phyloP scores from a whole-genome alignment of 129 eudicot genomes.

The Chrysanthemum lavandulifolium region DNA sequence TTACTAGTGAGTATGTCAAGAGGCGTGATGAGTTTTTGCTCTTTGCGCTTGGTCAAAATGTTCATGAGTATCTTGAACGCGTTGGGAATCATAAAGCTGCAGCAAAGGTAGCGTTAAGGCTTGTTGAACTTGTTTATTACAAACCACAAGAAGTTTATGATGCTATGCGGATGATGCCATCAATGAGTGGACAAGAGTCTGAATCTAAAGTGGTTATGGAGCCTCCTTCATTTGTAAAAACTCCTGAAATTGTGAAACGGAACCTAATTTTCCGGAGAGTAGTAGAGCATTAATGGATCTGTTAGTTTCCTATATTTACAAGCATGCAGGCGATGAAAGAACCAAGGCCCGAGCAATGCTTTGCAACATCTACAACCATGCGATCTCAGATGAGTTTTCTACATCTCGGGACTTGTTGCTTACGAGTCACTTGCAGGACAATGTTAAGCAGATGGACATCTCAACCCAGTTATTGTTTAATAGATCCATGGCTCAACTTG shows the following conservation, averaged over 20 bases:
- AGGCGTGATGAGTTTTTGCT: constrained; percentile 80
- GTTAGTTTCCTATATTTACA: constrained; percentile 51
- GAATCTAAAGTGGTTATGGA: no score
- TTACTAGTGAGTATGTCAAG: constrained; percentile 79
- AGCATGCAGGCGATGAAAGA: constrained; percentile 71
- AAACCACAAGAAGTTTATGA: constrained; percentile 21
- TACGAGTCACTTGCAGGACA: constrained; percentile 63
- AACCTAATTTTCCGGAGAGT: constrained; percentile 62
- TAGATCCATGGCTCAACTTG: constrained; percentile 90
- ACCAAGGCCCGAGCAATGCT: constrained; percentile 97
- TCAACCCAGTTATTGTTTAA: constrained; percentile 76
- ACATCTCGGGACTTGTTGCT: constrained; percentile 45
- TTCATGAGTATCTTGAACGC: constrained; percentile 64
- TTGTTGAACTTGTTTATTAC: constrained; percentile 76
- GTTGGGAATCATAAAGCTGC: constrained; percentile 38
- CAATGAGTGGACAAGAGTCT: constrained; percentile 37
- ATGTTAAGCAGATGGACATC: constrained; percentile 76
- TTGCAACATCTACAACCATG: constrained; percentile 84
- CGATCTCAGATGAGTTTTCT: constrained; percentile 70
- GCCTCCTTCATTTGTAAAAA: no score
- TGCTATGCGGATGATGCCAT: constrained; percentile 65
- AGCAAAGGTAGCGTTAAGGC: constrained; percentile 47
- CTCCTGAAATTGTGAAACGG: constrained; percentile 43
- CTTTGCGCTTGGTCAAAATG: constrained; percentile 66
- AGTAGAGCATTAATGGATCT: constrained; percentile 73